phyloP scores from a whole-genome alignment of 768 basidiomycete genomes.

The Sporobolomyces roseus region DNA sequence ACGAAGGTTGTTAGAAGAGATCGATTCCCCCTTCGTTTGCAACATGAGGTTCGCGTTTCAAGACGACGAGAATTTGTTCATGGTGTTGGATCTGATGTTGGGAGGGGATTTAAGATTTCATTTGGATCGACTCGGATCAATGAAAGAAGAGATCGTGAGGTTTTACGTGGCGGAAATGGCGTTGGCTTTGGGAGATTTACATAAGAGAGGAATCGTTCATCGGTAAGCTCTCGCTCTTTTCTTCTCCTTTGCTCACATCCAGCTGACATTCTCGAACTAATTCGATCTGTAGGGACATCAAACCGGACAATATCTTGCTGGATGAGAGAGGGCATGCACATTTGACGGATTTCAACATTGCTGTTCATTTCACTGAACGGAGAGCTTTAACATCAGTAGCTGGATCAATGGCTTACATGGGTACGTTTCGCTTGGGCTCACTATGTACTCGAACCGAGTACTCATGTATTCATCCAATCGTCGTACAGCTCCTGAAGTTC shows the following conservation, averaged over 20 bases:
- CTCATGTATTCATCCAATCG: not conserved
- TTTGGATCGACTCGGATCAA: conserved; percentile 45
- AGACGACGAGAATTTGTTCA: conserved; percentile 93
- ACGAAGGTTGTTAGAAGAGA: conserved; percentile 86
- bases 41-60: conserved; percentile 75
- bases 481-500: conserved; percentile 71
- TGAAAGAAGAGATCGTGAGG: conserved; percentile 46
- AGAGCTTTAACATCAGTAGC: conserved; percentile 87
- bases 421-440: conserved; percentile 50
- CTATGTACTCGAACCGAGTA: not conserved
- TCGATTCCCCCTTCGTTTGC: conserved; percentile 50
- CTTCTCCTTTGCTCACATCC: too few relatives aligned
- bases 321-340: conserved; percentile 93
- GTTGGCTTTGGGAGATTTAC: conserved; percentile 81
- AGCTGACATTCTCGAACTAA: too few relatives aligned
- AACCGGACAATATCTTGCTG: conserved; percentile 94
- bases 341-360: conserved; percentile 97
- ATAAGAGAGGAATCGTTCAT: conserved; percentile 92
- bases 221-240: conserved; percentile 57
- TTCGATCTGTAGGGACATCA: conserved; percentile 66
- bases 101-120: conserved; percentile 62
- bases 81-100: conserved; percentile 78
- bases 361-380: conserved; percentile 90
- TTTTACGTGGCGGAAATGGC: conserved; percentile 84
- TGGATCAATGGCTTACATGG: conserved; percentile 99